Percentiles rank a stretch among this genome's conserved stretches.
Evolutionary conservation across 352 stramenopile genomes (phyloP).

Genomic region (Globisporangium polare): DNA sequence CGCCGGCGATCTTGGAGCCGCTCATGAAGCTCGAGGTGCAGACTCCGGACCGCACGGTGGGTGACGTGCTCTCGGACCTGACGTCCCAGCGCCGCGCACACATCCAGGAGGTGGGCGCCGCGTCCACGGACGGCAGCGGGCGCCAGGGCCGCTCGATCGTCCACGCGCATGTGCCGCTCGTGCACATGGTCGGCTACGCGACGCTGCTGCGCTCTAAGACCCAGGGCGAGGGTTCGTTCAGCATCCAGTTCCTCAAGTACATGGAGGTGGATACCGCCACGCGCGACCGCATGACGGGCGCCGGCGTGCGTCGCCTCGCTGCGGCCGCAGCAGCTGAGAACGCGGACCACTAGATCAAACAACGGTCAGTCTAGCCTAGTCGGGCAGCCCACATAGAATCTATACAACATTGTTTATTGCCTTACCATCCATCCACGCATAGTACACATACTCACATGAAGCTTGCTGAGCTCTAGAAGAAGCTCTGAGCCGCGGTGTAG

Average conservation of each 20-base stretch:
- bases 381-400: not conserved
- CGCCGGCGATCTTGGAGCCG: constrained; percentile 62
- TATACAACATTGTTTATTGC: constrained; percentile 3
- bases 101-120: constrained; percentile 59
- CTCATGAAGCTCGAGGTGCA: constrained; percentile 77
- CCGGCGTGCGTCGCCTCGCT: constrained; percentile 3
- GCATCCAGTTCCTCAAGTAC: constrained; percentile 73
- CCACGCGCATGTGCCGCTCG: constrained; percentile 59
- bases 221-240: constrained; percentile 75
- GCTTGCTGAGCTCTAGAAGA: constrained; percentile 13
- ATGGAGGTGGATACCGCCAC: constrained; percentile 49
- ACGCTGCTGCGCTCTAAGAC: constrained; percentile 77
- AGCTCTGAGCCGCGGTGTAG: constrained; percentile 18
- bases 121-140: constrained; percentile 18
- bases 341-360: constrained; percentile 1
- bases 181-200: constrained; percentile 78
- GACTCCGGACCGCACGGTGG: constrained; percentile 54
- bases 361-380: not conserved
- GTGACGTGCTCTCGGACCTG: constrained; percentile 74
- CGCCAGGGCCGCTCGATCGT: constrained; percentile 51
- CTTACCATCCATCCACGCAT: not conserved
- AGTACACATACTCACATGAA: not conserved
- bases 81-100: constrained; percentile 62
- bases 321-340: not conserved
- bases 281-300: constrained; percentile 39